Conservation (phyloP, 2,329 filamentous ascomycete species). For the Sclerotinia subarctica region DNA sequence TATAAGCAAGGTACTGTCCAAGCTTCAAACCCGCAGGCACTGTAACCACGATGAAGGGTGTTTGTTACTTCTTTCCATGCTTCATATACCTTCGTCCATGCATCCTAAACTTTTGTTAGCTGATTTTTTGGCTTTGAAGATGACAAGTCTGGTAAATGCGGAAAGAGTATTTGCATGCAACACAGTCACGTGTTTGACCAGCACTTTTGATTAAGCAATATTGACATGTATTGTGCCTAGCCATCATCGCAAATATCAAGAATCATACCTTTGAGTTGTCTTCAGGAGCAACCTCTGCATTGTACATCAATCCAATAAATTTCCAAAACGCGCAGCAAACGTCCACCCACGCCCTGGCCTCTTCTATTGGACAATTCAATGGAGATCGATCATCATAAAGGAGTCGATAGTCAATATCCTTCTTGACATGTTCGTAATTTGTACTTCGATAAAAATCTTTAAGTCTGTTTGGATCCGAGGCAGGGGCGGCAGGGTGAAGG, state of each 20-base stretch:
- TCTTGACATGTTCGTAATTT: conserved; percentile 57
- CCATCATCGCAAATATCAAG: background rate
- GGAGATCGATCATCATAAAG: conserved; percentile 52
- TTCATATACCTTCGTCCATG: conserved; percentile 79
- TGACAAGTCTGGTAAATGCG: background rate
- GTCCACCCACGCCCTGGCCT: conserved; percentile 80
- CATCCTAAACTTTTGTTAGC: conserved; percentile 13
- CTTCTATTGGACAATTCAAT: conserved; percentile 47
- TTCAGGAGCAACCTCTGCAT: conserved; percentile 53
- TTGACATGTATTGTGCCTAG: background rate
- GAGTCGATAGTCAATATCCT: conserved; percentile 67
- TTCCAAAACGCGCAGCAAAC: conserved; percentile 84
- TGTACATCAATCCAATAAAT: conserved; percentile 69
- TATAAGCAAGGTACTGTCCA: conserved; percentile 95
- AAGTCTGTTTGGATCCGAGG: conserved; percentile 61
- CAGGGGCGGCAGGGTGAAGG: conserved; percentile 66
- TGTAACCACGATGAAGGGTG: conserved; percentile 76
- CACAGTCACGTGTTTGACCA: conserved; percentile 1
- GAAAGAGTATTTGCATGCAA: background rate
- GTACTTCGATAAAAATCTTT: conserved; percentile 69
- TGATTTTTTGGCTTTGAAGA: background rate
- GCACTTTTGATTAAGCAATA: background rate
- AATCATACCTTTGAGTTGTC: conserved; percentile 33
- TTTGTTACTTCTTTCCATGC: conserved; percentile 84
- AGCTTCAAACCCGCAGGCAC: conserved; percentile 69